A percentile compares a stretch with the other conserved stretches of the same genome.
phyloP scores from a whole-genome alignment of 2,329 filamentous ascomycete species.

The Domatiomyces globalis region DNA sequence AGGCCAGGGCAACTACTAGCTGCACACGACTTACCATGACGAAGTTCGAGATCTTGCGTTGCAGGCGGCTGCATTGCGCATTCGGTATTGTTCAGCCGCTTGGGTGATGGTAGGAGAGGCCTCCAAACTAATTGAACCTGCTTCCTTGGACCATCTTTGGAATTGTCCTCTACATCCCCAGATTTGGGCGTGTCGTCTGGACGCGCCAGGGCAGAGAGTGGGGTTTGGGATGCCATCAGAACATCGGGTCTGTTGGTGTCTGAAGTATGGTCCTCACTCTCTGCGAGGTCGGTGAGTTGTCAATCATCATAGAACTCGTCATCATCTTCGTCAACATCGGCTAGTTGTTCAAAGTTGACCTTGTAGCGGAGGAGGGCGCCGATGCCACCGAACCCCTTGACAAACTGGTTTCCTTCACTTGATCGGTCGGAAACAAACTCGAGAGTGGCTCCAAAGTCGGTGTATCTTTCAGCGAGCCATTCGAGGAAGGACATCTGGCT shows the following conservation, averaged over 20 bases:
- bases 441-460: conserved; percentile 86
- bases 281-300: conserved; percentile 76
- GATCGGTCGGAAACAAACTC: conserved; percentile 97
- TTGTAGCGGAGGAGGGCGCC: conserved; percentile 96
- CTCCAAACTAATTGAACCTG: neutral
- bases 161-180: neutral
- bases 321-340: conserved; percentile 72
- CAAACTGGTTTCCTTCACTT: conserved; percentile 97
- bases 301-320: conserved; percentile 88
- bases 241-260: conserved; percentile 35
- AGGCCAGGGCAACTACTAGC: neutral
- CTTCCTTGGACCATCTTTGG: neutral
- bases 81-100: conserved; percentile 5
- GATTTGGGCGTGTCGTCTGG: neutral
- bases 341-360: conserved; percentile 98
- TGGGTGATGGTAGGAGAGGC: neutral
- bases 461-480: conserved; percentile 98
- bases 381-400: conserved; percentile 98
- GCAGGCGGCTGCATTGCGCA: conserved; percentile 15
- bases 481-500: conserved; percentile 90
- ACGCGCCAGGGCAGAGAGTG: neutral
- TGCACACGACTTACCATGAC: conserved; percentile 14
- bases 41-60: conserved; percentile 14
- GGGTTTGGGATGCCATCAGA: conserved; percentile 38
- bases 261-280: conserved; percentile 71